Evolutionary conservation across 257 asterid genomes (phyloP), one percentile per base, ranked within the genome.

Genomic region (Anisodus tanguticus): DNA sequence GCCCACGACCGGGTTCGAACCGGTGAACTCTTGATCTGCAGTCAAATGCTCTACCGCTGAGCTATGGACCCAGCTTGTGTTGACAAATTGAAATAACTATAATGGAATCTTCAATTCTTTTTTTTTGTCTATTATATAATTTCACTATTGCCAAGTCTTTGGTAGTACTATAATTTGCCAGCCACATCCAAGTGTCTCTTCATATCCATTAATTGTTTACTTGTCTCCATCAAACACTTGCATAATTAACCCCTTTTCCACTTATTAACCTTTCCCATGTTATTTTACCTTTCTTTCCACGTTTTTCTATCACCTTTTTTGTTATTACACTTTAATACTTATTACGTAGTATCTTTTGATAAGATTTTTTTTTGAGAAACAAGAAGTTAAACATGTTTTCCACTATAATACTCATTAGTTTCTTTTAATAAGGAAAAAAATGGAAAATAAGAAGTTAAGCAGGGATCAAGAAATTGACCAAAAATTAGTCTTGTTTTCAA

Each of bases 1-100:
- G 45, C 45, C 45, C 45, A 22, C 88, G 84, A 88, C 83, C 89
- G 84, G 84, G 84, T 62, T 89, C 90, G 89, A 89, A 87, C 88
- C 84, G 84, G 89, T 89, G 90, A 89, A 89, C 90, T 89, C 87
- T 89, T 85, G 91, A 89, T 89, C 90, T 89, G 90, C 90, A 87
- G 90, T 86, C 89, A 91, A 92, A 88, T 92, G 94, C 98, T 93
- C 97, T 93, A 93, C 95, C 95, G 92, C 95, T 94, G 98, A 94
- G 97, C 95, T 92, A 94, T 91, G 90, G 78, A 85, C 86, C 85
- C 86, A 37, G 2, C 35, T 31, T 31, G 35, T 31, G 2, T 31
- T 31, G 35, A 31, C 35, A 31, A 1, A 22, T 22, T 22, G 26
- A 22, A 22, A 22, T 22, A 22, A 22, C 26, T 22, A 22, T 22